phyloP scores from a whole-genome alignment of 331 rosid genomes.

The Telfairia occidentalis region DNA sequence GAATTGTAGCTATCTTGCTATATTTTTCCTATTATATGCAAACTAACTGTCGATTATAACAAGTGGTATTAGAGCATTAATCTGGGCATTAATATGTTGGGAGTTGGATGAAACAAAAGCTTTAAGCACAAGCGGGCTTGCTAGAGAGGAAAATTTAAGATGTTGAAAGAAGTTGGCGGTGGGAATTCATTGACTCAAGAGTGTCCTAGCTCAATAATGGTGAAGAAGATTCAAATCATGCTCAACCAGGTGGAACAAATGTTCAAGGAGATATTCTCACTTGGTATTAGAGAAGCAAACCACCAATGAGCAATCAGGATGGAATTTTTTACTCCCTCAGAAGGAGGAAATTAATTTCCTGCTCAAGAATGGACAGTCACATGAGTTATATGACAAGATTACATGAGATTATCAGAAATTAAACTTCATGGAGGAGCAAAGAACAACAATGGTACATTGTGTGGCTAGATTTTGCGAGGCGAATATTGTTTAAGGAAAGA shows the following conservation, averaged over 20 bases:
- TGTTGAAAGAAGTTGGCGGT: not conserved
- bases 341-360: not conserved
- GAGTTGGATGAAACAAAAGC: not conserved
- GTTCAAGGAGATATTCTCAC: not conserved
- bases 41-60: not conserved
- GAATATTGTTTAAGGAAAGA: not conserved
- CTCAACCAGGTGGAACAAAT: not conserved
- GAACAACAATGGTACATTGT: not conserved
- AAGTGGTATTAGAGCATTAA: not conserved
- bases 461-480: not conserved
- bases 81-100: not conserved
- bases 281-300: not conserved
- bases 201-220: not conserved
- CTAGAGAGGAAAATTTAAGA: not conserved
- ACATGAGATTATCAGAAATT: not conserved
- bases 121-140: not conserved
- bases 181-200: not conserved
- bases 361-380: not conserved
- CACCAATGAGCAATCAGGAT: not conserved
- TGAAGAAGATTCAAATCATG: not conserved
- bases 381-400: not conserved
- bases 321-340: not conserved
- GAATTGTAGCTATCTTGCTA: not conserved
- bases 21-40: not conserved
- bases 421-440: not conserved